Conservation (phyloP, 768 basidiomycete species). For the Plicaturopsis crispa region DNA sequence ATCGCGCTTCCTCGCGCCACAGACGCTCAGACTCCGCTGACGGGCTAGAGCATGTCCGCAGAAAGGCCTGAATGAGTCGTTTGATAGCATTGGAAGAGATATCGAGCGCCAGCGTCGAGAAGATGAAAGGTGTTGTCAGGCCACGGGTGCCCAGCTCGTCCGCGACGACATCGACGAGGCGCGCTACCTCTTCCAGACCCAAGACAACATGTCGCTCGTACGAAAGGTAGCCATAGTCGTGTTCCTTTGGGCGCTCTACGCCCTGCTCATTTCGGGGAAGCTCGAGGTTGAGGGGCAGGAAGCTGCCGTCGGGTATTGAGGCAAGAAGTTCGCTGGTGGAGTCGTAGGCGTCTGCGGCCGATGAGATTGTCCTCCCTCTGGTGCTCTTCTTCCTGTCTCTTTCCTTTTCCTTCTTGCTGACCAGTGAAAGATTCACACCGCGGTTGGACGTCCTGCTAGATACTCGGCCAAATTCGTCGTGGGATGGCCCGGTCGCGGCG, state of each 20-base stretch:
- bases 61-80: conserved; percentile 72
- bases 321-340: conserved; percentile 27
- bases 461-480: conserved; percentile 64
- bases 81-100: conserved; percentile 68
- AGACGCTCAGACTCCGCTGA: conserved; percentile 33
- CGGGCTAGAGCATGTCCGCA: conserved; percentile 46
- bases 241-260: conserved; percentile 29
- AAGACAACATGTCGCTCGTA: conserved; percentile 69
- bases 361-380: conserved; percentile 34
- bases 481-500: conserved; percentile 11
- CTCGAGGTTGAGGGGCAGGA: conserved; percentile 46
- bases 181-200: conserved; percentile 64
- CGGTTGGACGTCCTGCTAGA: conserved; percentile 36
- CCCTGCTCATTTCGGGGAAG: conserved; percentile 31
- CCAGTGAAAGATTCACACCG: conserved; percentile 18
- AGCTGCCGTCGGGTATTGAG: conserved; percentile 40
- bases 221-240: conserved; percentile 68
- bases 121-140: conserved; percentile 86
- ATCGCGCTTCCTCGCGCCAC: conserved; percentile 76
- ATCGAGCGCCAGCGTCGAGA: conserved; percentile 84
- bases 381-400: conserved; percentile 31
- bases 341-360: conserved; percentile 26
- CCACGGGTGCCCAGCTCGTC: conserved; percentile 67
- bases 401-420: conserved; percentile 43
- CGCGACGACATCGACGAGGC: conserved; percentile 63